Base-by-base conservation (phyloP, 2,329 filamentous ascomycete genomes). In the Dactylonectria estremocensis region DNA sequence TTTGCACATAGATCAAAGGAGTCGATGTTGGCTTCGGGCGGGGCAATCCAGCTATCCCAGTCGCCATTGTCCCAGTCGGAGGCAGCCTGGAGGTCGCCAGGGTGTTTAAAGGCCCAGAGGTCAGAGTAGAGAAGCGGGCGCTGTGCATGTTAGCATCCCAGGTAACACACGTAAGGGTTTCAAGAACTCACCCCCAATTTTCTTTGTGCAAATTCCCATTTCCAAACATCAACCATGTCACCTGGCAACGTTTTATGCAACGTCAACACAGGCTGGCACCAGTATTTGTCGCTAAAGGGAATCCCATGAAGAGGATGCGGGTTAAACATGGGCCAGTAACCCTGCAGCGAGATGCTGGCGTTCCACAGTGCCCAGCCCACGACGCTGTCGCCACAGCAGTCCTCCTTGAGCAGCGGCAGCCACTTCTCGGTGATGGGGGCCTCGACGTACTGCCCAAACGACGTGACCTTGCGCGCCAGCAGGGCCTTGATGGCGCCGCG, bases 301-400 rank as follows among this genome's bases (percentile, higher is more conserved):
- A 87, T 81, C 3, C 82, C 80, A 55, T 88, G 85, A 24, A 87
- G 74, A 43, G 87, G 79, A 68, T 89, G 86, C n/a, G 80, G 78
- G 68, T 82, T 83, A 78, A 87, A 87, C 76, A 86, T 78, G 3
- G 85, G 85, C 80, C 82, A 87, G 60, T 85, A 79, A 6, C 85
- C 85, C 18, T 81, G 83, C 65, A 88, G 60, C 4, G 78, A 72
- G 10, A 88, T 79, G 1, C 83, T 83, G 20, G 80, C 82, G 46
- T 84, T 80, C 68, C 80, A 80, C 50, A 88, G 70, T 5, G 81
- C 82, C 77, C 81, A 85, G 3, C 86, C 86, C 3, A 88, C 75
- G 7, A 88, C 81, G 46, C 84, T 85, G 61, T 88, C 86, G 6
- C 86, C 86, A 56, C 86, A 87, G 74, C 85, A 88, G 65, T 90